Conservation (phyloP, 495 filamentous ascomycete species). For the Neurospora africana region DNA sequence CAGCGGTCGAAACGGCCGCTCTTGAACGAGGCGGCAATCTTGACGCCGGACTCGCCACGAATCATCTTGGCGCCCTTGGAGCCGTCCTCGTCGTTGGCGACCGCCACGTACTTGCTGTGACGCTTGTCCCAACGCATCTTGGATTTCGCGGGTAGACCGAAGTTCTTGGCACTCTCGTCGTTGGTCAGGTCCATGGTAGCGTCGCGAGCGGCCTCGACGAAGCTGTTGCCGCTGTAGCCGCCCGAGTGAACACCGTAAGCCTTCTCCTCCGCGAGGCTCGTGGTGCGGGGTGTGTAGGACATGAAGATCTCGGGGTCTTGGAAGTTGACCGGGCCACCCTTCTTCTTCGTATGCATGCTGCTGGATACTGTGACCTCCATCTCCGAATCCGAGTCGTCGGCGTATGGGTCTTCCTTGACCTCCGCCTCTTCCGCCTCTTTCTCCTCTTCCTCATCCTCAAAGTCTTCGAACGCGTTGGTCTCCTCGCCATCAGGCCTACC, state of each 20-base stretch:
- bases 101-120: conserved; percentile 82
- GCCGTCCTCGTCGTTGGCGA: conserved; percentile 89
- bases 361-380: conserved; percentile 76
- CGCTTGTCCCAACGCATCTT: conserved; percentile 96
- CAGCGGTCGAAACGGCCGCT: conserved; percentile 88
- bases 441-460: conserved; percentile 15
- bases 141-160: conserved; percentile 60
- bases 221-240: conserved; percentile 50
- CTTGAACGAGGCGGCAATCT: conserved; percentile 87
- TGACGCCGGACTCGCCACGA: conserved; percentile 82
- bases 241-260: conserved; percentile 89
- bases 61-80: conserved; percentile 76
- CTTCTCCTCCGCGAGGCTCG: conserved; percentile 72
- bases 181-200: conserved; percentile 82
- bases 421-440: conserved; percentile 29
- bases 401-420: conserved; percentile 27
- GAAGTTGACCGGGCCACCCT: conserved; percentile 42
- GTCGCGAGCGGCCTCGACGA: conserved; percentile 69
- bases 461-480: conserved; percentile 14
- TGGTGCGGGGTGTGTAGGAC: conserved; percentile 73
- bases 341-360: conserved; percentile 33
- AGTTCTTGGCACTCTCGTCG: conserved; percentile 68
- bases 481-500: conserved; percentile 2
- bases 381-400: conserved; percentile 60
- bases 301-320: conserved; percentile 89